These are phyloP conservation scores for Phallus indusiatus DNA, from an alignment of 768 basidiomycete species.

Conservation along the genomic window DNA sequence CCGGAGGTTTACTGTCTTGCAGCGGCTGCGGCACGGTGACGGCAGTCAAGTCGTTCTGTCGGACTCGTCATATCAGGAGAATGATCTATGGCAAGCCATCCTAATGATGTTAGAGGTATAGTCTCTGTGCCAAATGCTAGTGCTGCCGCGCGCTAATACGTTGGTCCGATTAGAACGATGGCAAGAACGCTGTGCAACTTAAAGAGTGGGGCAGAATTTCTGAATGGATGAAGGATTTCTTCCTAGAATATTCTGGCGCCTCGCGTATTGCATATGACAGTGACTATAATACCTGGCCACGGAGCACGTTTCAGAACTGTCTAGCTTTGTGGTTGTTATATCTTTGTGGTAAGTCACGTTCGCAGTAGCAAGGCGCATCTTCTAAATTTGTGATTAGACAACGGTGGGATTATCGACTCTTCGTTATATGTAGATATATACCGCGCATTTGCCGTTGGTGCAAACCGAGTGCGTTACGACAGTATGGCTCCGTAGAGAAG, in stretches of 20 bases:
- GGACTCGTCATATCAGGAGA: conserved; percentile 21
- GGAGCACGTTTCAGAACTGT: conserved; percentile 39
- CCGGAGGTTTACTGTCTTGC: conserved; percentile 49
- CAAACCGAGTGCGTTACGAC: conserved; percentile 40
- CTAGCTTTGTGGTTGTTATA: conserved; percentile 76
- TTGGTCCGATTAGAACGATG: conserved; percentile 37
- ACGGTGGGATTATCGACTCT: neutral
- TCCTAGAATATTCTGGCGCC: conserved; percentile 52
- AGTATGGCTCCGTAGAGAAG: neutral
- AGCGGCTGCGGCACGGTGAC: conserved; percentile 39
- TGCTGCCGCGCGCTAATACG: neutral
- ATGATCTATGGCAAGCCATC: conserved; percentile 53
- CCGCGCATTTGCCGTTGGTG: conserved; percentile 41
- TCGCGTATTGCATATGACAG: conserved; percentile 31
- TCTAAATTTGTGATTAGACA: neutral
- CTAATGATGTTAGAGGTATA: conserved; percentile 60
- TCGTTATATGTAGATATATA: neutral
- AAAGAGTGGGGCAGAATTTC: conserved; percentile 56
- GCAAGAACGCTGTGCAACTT: conserved; percentile 62
- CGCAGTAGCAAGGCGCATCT: neutral
- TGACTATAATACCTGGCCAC: conserved; percentile 44
- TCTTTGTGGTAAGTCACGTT: conserved; percentile 26
- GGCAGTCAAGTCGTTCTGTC: conserved; percentile 25
- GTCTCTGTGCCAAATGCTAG: neutral
- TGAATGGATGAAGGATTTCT: conserved; percentile 55